Evolutionary conservation across 768 basidiomycete genomes (phyloP).

Genomic region (Lyophyllum shimeji): DNA sequence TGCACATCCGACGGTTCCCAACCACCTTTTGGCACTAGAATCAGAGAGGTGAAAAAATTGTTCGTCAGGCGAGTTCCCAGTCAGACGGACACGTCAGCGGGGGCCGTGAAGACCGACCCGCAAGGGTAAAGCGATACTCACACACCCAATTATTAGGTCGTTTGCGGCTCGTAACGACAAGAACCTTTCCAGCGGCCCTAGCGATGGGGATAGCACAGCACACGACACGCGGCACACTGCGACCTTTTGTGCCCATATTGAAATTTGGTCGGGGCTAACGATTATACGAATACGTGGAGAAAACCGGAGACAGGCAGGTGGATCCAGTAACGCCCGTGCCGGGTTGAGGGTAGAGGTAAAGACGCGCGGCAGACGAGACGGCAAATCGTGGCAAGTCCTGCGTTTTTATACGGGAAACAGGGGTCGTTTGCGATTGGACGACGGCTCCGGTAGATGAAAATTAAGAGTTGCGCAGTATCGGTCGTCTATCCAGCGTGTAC

Average conservation of each 20-base stretch:
- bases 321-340: slow-evolving; percentile 30
- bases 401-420: slow-evolving; percentile 3
- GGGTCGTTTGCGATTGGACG: not conserved
- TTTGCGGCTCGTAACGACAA: slow-evolving; percentile 84
- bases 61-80: slow-evolving; percentile 11
- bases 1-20: slow-evolving; percentile 82
- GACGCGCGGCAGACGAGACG: slow-evolving; percentile 23
- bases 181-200: slow-evolving; percentile 70
- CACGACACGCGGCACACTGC: slow-evolving; percentile 79
- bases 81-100: slow-evolving; percentile 12
- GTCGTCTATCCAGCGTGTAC: not conserved
- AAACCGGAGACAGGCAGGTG: slow-evolving; percentile 8
- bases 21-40: slow-evolving; percentile 87
- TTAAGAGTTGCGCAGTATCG: not conserved
- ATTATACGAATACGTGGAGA: slow-evolving; percentile 3
- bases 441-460: not conserved
- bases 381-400: slow-evolving; percentile 11
- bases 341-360: slow-evolving; percentile 15
- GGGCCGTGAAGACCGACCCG: not conserved
- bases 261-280: slow-evolving; percentile 12
- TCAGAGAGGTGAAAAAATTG: not conserved
- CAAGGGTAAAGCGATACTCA: slow-evolving; percentile 49
- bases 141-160: slow-evolving; percentile 82
- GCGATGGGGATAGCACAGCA: slow-evolving; percentile 89
- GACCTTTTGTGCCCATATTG: slow-evolving; percentile 67